Evolutionary conservation across 2,329 filamentous ascomycete species (phyloP).

Genomic region (Arthrobotrys musiformis): DNA sequence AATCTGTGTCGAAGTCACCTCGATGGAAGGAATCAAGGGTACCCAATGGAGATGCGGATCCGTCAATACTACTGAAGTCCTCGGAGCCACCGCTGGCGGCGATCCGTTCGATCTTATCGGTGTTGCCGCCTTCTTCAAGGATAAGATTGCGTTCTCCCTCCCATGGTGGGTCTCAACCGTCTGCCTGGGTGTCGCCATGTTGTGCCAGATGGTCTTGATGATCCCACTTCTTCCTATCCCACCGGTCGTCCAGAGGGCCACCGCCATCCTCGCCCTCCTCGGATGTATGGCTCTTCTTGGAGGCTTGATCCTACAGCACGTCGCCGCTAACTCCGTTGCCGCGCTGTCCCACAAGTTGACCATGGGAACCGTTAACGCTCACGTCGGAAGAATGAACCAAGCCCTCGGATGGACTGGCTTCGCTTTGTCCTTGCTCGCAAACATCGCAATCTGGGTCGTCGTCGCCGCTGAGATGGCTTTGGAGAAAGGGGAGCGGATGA

Average conservation of each 20-base stretch:
- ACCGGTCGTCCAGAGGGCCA: constrained; percentile 55
- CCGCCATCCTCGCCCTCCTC: constrained; percentile 42
- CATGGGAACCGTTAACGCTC: constrained; percentile 56
- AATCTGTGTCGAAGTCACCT: constrained; percentile 58
- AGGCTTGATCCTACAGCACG: constrained; percentile 57
- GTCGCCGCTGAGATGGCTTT: constrained; percentile 57
- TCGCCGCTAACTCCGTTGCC: constrained; percentile 57
- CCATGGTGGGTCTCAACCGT: constrained; percentile 58
- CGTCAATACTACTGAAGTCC: constrained; percentile 52
- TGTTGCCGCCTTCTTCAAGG: constrained; percentile 58
- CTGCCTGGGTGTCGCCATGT: constrained; percentile 54
- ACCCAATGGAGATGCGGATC: constrained; percentile 48
- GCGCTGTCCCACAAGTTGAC: constrained; percentile 56
- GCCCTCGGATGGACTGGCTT: constrained; percentile 59
- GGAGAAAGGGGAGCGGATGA: constrained; percentile 56
- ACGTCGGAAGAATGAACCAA: constrained; percentile 56
- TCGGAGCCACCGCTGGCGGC: constrained; percentile 55
- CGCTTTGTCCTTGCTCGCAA: constrained; percentile 55
- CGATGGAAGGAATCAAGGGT: constrained; percentile 56
- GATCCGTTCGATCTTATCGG: constrained; percentile 59
- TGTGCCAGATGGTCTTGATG: constrained; percentile 56
- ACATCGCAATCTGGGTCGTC: constrained; percentile 55
- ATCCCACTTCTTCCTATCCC: constrained; percentile 58
- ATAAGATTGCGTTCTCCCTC: constrained; percentile 57
- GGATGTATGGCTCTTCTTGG: constrained; percentile 57